phyloP scores from a whole-genome alignment of 2,329 filamentous ascomycete genomes.

The Fusarium camptoceras region DNA sequence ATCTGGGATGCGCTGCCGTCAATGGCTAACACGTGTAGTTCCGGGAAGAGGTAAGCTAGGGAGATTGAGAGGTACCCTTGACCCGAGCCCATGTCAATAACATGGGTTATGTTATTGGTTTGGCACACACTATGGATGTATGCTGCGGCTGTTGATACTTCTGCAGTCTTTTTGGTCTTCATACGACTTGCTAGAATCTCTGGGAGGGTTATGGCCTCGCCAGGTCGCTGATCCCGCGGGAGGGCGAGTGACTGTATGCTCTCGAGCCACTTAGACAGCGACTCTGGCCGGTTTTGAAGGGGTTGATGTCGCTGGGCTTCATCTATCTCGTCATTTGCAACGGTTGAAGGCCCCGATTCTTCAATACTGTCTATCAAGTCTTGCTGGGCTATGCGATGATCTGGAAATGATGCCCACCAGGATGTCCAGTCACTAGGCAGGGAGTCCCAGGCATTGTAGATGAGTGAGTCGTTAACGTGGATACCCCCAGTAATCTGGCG shows the following conservation, averaged over 20 bases:
- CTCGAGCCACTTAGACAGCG: background rate
- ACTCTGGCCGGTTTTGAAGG: background rate
- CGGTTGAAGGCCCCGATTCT: background rate
- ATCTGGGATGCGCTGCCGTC: background rate
- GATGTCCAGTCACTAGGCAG: background rate
- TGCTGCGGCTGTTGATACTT: background rate
- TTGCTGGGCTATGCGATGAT: background rate
- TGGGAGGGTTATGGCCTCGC: background rate
- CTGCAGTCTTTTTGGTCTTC: background rate
- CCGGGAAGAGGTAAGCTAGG: background rate
- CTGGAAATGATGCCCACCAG: background rate
- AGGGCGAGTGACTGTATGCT: background rate
- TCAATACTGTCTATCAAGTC: background rate
- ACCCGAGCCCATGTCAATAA: background rate
- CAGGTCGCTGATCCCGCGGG: background rate
- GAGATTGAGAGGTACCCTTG: background rate
- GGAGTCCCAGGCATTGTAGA: background rate
- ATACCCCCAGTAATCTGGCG: background rate
- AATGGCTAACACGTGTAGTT: background rate
- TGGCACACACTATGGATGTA: background rate
- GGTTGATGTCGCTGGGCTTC: background rate
- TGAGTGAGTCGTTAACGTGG: constrained; percentile 1
- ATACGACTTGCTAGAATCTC: background rate
- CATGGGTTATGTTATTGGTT: background rate
- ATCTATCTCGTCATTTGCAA: background rate